Percentiles rank a stretch among this genome's conserved stretches.
Evolutionary conservation across 2,329 filamentous ascomycete species (phyloP).

Genomic region (Fusarium domesticum): DNA sequence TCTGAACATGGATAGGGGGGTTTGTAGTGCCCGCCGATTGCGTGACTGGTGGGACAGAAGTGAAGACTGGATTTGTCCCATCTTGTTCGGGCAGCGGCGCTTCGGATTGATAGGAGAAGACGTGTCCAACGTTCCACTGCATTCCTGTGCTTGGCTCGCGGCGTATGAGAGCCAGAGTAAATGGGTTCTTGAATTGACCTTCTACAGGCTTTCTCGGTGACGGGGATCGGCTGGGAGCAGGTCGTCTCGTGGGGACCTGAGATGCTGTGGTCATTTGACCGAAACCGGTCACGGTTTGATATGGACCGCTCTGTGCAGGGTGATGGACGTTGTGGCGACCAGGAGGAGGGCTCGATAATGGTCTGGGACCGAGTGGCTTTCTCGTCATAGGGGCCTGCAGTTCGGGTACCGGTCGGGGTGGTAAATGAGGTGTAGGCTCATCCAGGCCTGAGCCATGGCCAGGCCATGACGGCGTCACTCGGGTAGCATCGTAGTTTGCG

Average conservation of each 20-base stretch:
- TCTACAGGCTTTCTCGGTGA: conserved; percentile 38
- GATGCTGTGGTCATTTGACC: conserved; percentile 10
- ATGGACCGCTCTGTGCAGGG: conserved; percentile 8
- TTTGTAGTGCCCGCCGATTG: conserved; percentile 15
- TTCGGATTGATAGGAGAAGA: conserved; percentile 54
- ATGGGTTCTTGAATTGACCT: conserved; percentile 41
- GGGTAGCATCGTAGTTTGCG: conserved; percentile 16
- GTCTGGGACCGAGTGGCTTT: conserved; percentile 31
- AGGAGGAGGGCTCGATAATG: conserved; percentile 10
- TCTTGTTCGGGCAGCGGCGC: conserved; percentile 22
- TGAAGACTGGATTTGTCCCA: conserved; percentile 23
- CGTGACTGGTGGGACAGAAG: conserved; percentile 22
- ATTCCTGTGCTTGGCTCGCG: conserved; percentile 65
- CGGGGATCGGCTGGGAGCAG: conserved; percentile 28
- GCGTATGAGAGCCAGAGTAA: conserved; percentile 65
- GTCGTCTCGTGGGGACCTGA: conserved; percentile 3
- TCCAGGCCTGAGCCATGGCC: conserved; percentile 8
- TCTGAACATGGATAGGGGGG: conserved; percentile 49
- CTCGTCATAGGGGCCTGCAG: conserved; percentile 22
- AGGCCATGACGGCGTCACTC: conserved; percentile 8
- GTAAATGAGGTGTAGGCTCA: conserved; percentile 10
- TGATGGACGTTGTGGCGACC: conserved; percentile 10
- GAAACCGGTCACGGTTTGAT: conserved; percentile 9
- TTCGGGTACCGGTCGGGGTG: conserved; percentile 13
- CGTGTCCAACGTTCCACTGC: conserved; percentile 73